Evolutionary conservation across 768 basidiomycete genomes (phyloP).

Genomic region (Hygrophoropsis aurantiaca): DNA sequence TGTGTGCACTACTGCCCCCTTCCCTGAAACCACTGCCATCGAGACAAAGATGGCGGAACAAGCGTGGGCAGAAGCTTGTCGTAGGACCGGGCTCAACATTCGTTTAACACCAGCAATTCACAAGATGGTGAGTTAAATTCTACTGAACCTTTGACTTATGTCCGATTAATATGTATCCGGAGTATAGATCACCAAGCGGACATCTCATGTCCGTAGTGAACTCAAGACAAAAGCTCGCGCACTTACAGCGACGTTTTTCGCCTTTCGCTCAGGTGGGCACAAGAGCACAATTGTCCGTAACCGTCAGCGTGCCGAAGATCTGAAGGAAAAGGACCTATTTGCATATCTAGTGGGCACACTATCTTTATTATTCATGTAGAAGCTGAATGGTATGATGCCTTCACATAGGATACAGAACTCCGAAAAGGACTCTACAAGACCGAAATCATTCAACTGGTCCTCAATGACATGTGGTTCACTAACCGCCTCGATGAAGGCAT

Average conservation of each 20-base stretch:
- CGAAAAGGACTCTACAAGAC: constrained; percentile 23
- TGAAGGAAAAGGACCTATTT: constrained; percentile 6
- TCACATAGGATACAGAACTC: not conserved
- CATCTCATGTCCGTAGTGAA: constrained; percentile 5
- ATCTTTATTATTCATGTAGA: not conserved
- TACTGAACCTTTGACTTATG: not conserved
- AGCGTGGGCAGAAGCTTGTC: not conserved
- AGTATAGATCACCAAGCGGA: constrained; percentile 1
- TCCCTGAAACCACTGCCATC: constrained; percentile 12
- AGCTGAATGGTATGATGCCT: constrained; percentile 2
- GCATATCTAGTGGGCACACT: not conserved
- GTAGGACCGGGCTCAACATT: not conserved
- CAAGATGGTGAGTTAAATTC: constrained; percentile 1
- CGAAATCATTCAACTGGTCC: constrained; percentile 18
- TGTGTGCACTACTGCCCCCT: constrained; percentile 17
- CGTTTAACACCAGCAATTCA: not conserved
- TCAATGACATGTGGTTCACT: constrained; percentile 26
- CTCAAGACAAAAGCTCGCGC: constrained; percentile 7
- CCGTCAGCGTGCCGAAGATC: constrained; percentile 1
- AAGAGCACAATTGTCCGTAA: constrained; percentile 1
- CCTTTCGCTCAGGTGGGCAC: not conserved
- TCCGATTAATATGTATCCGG: not conserved
- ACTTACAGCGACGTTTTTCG: not conserved
- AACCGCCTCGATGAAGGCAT: constrained; percentile 26
- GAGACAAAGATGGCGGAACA: constrained; percentile 5